Base-by-base conservation (phyloP, 352 stramenopile species). In the Globisporangium mamillatum region DNA sequence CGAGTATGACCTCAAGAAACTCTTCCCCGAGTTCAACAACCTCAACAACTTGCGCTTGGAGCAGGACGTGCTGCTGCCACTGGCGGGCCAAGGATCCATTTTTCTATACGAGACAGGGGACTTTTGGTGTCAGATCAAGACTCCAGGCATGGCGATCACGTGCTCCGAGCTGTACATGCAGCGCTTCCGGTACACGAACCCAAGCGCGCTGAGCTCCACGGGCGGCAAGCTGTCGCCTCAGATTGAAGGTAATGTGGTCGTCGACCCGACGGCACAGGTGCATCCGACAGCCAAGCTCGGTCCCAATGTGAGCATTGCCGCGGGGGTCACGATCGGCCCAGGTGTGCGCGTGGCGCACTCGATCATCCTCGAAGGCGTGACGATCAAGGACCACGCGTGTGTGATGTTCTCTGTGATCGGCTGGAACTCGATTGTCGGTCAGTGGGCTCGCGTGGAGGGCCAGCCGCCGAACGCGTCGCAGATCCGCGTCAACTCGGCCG, bases 41-140 rank as follows among this genome's bases (percentile, higher is more conserved):
- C 75, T 92, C 46, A 82, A 96, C 73, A 92, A 91, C 32, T 75
- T 96, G 25, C 78, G 89, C 63, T 50, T 96, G 29, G 89, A 96
- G 67, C 89, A 96, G 70, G 89, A 96, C 68, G 75, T 96, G 27
- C 62, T 96, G 59, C 63, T 95, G n/a, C 88, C 86, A 5, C 74
- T 94, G 16, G 89, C 89, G 10, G 89, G 89, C n/a, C 81, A 89
- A 25, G 80, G 84, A 4, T 79, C 73, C 27, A 70, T 96, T 22
- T 95, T 85, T 44, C 67, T 96, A 27, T 90, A 84, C 68, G 88
- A 96, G 60, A 91, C 90, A 1, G 89, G 89, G 1, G 88, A 96
- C 68, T 95, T 96, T 62, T 96, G 89, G 89, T 95, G 88, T 63
- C 89, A 96, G 67, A 96, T 96, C 78, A 96, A 95, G 80, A 96